Evolutionary conservation across 441 rosid genomes (phyloP), one percentile per base, ranked within the genome.

Genomic region (Croton setiger): DNA sequence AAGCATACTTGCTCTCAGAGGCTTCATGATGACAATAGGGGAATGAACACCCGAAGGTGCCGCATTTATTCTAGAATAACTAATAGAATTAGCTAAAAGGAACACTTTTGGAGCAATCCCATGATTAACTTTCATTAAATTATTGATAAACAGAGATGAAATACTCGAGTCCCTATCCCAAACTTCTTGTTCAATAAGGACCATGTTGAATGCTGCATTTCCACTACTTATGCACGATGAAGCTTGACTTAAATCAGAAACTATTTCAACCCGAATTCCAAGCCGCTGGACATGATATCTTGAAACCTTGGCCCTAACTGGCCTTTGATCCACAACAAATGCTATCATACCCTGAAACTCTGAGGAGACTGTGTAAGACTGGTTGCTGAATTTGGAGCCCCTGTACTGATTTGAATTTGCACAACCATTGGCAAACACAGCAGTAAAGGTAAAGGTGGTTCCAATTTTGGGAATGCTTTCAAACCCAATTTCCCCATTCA

Each of bases 401-500:
- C 78, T 75, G 73, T 63, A 67, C 60, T 87, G 89, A 23, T 58
- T 75, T 54, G 80, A 73, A 63, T 67, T 74, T 59, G 85, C 73
- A 78, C 71, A 64, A 63, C 86, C 86, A 70, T 78, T 82, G 51
- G 79, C 67, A 53, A 91, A 88, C 62, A 86, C 87, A 57, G 92
- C 98, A 73, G 97, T 89, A 72, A 93, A 93, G 49, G 96, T 87
- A 73, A 93, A 93, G 59, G 96, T 93, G 47, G 97, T 91, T 3
- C 97, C 97, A 11, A 80, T 74, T 72, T 83, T 81, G 17, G 90
- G 97, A 54, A 74, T 72, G 79, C 98, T 93, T 49, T 79, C 88
- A 55, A 93, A 93, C 54, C 95, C 95, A 60, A 93, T 89, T 66
- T 93, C 95, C 51, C 98, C 97, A 71, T 84, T 83, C 98, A 91